These are phyloP conservation scores for Friedmanniomyces simplex DNA, from an alignment of 495 filamentous ascomycete genomes.

Conservation along the genomic window DNA sequence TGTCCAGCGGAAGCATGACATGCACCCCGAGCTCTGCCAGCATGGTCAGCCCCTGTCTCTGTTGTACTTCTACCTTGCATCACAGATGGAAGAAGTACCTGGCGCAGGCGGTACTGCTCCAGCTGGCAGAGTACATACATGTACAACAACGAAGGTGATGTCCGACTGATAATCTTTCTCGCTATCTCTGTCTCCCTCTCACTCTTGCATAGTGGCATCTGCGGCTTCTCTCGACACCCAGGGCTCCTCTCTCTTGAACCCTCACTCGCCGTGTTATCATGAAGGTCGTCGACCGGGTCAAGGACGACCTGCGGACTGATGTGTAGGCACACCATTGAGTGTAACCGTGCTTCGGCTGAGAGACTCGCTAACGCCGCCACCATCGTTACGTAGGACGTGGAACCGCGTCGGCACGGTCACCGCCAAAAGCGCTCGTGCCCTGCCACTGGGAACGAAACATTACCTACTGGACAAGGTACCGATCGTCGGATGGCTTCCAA, in stretches of 20 bases:
- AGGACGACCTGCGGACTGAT: neutral
- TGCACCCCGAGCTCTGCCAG: neutral
- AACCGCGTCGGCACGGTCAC: constrained; percentile 4
- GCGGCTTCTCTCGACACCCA: no score
- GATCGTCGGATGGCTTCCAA: constrained; percentile 43
- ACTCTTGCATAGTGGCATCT: neutral
- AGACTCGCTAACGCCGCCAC: no score
- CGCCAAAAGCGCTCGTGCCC: constrained; percentile 7
- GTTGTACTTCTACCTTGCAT: neutral
- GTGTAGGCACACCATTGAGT: neutral
- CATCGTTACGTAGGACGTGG: constrained; percentile 1
- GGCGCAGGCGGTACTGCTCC: neutral
- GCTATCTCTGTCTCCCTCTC: neutral
- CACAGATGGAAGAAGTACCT: neutral
- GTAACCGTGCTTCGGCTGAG: neutral
- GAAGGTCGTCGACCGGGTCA: neutral
- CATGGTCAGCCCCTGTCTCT: neutral
- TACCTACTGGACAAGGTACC: constrained; percentile 44
- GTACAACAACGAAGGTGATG: neutral
- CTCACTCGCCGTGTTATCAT: neutral
- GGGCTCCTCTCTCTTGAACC: no score
- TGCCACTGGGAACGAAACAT: constrained; percentile 27
- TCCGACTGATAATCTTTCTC: neutral
- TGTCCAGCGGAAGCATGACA: neutral
- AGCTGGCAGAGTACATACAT: neutral